Base-by-base conservation (phyloP, 2,329 filamentous ascomycete species). In the Periconia digitata region DNA sequence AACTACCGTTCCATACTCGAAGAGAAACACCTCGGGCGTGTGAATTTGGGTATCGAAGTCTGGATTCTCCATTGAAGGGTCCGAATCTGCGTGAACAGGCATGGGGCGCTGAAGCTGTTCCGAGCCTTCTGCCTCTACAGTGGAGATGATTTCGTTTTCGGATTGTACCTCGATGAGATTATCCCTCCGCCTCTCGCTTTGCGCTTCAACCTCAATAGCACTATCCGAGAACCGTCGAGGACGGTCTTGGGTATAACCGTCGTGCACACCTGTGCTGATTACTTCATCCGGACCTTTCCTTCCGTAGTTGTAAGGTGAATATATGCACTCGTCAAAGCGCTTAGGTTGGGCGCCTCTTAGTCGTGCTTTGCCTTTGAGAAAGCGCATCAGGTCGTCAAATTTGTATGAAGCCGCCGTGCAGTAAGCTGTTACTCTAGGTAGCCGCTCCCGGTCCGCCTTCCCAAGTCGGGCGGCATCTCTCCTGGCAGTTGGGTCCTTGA, bases 1-100 rank as follows among this genome's bases (percentile, higher is more conserved):
- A 13, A 99, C 94, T 5, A 96, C 90, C 2, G 96, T 95, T 50
- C 94, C 94, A 66, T 99, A 99, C 67, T 96, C 90, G 65, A 97
- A 99, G 12, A 99, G 79, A 69, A 99, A 99, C 2, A 96, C 82
- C 70, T 99, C 94, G 0, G 94, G 92, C 1, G 89, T 95, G 71
- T 96, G 90, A 3, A 97, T 87, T 40, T 87, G 82, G 2, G 83
- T 95, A 66, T 96, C 91, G 53, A 96, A 89, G 67, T 95, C 89
- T 5, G 83, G 79, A 15, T 81, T 80, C 27, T 72, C 59, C 24
- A 68, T 58, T 17, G 58, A 55, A 8, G 64, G 62, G 39, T 70
- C 66, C 22, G 62, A 67, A 45, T 69, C 64, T 40, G 64, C 55
- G 40, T 67, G 64, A 1, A 55, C 55, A 8, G 62, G 57, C 1